Conservation (phyloP, 768 basidiomycete species). For the Auricularia heimuer region DNA sequence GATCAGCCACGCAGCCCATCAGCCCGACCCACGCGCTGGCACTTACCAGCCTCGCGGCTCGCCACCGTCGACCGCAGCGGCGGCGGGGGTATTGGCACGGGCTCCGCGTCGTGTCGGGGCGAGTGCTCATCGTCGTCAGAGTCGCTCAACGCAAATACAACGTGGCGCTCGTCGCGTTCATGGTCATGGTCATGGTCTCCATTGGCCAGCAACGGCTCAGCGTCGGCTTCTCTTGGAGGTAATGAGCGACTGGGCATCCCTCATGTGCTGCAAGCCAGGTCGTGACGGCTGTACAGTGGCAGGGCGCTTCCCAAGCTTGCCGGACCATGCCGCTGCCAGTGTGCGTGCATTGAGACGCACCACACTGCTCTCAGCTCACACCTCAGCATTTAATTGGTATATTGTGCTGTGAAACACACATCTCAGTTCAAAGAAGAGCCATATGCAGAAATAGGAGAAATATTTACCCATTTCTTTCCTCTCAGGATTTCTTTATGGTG, state of each 20-base stretch:
- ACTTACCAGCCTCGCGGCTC: slow-evolving; percentile 77
- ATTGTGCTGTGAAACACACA: too few species aligned
- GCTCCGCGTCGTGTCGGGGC: slow-evolving; percentile 19
- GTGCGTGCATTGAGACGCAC: too few species aligned
- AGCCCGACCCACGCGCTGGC: slow-evolving; percentile 14
- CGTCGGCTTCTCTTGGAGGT: not conserved
- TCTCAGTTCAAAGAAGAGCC: too few species aligned
- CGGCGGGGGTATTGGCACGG: slow-evolving; percentile 2
- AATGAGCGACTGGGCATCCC: not conserved
- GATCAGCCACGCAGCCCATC: slow-evolving; percentile 6
- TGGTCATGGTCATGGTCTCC: slow-evolving; percentile 13
- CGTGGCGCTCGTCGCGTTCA: slow-evolving; percentile 17
- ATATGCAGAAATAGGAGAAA: too few species aligned
- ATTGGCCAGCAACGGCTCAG: not conserved
- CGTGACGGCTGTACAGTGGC: not conserved
- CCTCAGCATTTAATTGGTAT: too few species aligned
- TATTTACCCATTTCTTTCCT: too few species aligned
- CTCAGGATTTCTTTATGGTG: too few species aligned
- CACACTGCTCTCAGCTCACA: too few species aligned
- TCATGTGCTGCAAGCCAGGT: not conserved
- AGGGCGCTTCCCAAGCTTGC: too few species aligned
- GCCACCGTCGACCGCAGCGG: slow-evolving; percentile 60
- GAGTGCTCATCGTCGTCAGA: slow-evolving; percentile 40
- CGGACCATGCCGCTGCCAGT: too few species aligned
- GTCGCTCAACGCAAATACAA: slow-evolving; percentile 47